phyloP scores from a whole-genome alignment of 257 asterid species.

The Capsicum rhomboideum region DNA sequence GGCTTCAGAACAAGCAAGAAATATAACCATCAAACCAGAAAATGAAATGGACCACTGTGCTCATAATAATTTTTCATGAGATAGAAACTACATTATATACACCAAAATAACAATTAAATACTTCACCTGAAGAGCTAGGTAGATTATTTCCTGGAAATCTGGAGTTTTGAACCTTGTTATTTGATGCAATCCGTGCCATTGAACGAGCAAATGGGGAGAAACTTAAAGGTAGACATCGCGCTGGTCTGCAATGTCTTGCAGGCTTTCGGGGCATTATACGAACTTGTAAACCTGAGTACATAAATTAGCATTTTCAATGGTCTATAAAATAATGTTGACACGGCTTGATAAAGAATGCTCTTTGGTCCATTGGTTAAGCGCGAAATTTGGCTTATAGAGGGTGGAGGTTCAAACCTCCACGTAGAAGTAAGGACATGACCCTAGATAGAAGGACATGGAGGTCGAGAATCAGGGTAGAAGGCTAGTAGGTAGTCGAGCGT shows the following conservation, averaged over 20 bases:
- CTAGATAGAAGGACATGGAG: too few species aligned
- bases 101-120: background rate
- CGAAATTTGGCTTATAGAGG: background rate
- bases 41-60: background rate
- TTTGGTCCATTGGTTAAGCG: too few species aligned
- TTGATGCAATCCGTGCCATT: slow-evolving; percentile 34
- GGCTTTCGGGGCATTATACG: slow-evolving; percentile 53
- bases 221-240: slow-evolving; percentile 30
- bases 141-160: slow-evolving; percentile 12
- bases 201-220: slow-evolving; percentile 72
- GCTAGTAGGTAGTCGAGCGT: too few species aligned
- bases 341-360: background rate
- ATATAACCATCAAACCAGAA: background rate
- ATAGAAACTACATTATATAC: background rate
- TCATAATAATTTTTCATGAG: background rate
- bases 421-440: too few species aligned
- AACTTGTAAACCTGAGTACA: background rate
- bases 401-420: background rate
- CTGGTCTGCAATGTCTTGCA: slow-evolving; percentile 12
- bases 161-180: slow-evolving; percentile 20
- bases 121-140: slow-evolving; percentile 33
- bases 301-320: background rate
- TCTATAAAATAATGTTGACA: background rate
- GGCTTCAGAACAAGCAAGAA: background rate
- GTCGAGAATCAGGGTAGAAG: too few species aligned